Evolutionary conservation across 2,329 filamentous ascomycete species (phyloP).

Genomic region (Diaporthe eres): DNA sequence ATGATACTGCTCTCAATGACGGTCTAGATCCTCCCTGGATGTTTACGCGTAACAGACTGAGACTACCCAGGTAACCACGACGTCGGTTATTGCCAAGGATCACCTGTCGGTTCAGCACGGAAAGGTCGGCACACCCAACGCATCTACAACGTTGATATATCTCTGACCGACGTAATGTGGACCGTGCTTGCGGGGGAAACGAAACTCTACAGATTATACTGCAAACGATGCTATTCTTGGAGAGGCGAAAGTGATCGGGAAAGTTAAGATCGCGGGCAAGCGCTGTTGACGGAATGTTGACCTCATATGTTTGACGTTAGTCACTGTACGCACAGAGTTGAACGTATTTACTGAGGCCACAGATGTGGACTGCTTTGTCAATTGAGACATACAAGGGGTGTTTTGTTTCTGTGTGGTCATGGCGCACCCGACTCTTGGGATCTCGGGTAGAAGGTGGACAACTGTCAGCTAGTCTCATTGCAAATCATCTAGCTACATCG

Average conservation of each 20-base stretch:
- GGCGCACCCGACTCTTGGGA: background rate
- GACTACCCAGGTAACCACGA: background rate
- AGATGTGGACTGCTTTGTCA: background rate
- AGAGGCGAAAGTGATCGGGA: background rate
- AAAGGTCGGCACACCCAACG: background rate
- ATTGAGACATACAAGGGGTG: too few species aligned
- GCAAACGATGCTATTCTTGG: background rate
- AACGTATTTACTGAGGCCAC: background rate
- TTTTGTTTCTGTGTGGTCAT: background rate
- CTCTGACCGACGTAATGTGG: background rate
- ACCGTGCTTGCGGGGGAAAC: background rate
- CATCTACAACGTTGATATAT: background rate
- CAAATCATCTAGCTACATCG: background rate
- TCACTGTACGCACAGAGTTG: background rate
- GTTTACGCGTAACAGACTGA: background rate
- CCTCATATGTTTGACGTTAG: background rate
- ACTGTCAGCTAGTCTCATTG: background rate
- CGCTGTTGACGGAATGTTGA: background rate
- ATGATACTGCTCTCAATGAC: background rate
- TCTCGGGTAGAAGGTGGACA: background rate
- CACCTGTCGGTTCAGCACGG: background rate
- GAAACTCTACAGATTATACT: background rate
- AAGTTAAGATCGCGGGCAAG: background rate
- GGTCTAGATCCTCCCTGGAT: background rate
- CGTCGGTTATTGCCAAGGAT: slow-evolving; percentile 7